phyloP scores from a whole-genome alignment of 2,329 filamentous ascomycete species.

The Ilyonectria sp. region DNA sequence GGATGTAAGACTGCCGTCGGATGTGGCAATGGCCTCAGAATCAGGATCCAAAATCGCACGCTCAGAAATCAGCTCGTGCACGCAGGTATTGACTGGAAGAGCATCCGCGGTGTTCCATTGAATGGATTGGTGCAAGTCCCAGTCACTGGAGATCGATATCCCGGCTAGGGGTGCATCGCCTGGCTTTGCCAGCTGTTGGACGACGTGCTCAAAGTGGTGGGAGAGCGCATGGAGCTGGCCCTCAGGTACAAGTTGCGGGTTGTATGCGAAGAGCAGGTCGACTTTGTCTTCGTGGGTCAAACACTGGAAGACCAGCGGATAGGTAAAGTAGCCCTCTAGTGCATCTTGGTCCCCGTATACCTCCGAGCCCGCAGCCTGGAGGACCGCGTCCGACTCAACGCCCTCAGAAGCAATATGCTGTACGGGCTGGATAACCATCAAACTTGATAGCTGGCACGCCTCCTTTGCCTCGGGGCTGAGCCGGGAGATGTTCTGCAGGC shows the following conservation, averaged over 20 bases:
- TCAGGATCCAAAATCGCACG: constrained; percentile 28
- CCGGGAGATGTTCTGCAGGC: constrained; percentile 37
- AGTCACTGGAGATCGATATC: constrained; percentile 3
- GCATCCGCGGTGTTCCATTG: constrained; percentile 10
- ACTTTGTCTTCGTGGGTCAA: background rate
- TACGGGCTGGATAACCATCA: constrained; percentile 29
- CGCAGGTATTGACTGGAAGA: constrained; percentile 7
- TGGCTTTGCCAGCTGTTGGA: background rate
- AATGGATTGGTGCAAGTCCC: constrained; percentile 4
- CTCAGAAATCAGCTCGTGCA: constrained; percentile 41
- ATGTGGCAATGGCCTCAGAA: constrained; percentile 32
- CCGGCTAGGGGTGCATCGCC: background rate
- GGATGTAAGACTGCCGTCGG: constrained; percentile 47
- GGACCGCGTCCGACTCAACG: background rate
- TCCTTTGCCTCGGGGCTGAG: constrained; percentile 21
- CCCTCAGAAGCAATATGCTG: background rate
- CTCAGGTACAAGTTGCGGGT: background rate
- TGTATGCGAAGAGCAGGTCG: constrained; percentile 10
- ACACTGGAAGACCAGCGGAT: constrained; percentile 8
- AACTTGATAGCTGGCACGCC: constrained; percentile 15
- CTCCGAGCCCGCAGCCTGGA: constrained; percentile 24
- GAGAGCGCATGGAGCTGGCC: constrained; percentile 4
- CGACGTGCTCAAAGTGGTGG: background rate
- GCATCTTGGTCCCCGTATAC: constrained; percentile 2
- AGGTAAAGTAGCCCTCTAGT: constrained; percentile 11